Evolutionary conservation across 768 basidiomycete species (phyloP).

Genomic region (Tylopilus balloui): DNA sequence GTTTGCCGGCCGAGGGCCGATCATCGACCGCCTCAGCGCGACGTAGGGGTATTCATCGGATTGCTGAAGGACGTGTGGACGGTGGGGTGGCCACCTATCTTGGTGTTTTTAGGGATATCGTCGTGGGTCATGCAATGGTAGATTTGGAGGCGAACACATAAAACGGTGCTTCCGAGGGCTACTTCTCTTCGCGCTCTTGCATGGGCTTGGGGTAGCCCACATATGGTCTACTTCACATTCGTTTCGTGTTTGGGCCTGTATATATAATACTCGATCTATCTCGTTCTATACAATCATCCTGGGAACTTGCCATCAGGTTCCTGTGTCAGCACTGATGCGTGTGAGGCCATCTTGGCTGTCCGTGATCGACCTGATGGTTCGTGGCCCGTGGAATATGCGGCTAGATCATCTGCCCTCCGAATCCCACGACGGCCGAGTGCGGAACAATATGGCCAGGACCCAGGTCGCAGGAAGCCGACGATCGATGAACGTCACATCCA

Average conservation of each 20-base stretch:
- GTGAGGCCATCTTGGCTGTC: neutral
- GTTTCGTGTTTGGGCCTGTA: neutral
- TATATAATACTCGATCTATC: neutral
- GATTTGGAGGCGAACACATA: neutral
- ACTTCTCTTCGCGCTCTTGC: neutral
- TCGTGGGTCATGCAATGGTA: constrained; percentile 33
- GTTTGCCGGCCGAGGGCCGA: constrained; percentile 3
- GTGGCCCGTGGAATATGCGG: neutral
- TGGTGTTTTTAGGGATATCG: constrained; percentile 29
- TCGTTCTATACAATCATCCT: neutral
- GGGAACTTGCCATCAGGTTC: neutral
- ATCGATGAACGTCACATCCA: too few species aligned
- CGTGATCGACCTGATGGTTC: neutral
- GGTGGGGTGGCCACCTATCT: constrained; percentile 37
- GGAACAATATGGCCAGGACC: neutral
- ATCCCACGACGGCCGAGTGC: neutral
- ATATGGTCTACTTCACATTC: neutral
- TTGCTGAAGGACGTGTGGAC: constrained; percentile 28
- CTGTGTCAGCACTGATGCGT: constrained; percentile 1
- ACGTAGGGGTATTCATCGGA: constrained; percentile 29
- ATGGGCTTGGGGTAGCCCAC: neutral
- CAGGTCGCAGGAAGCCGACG: neutral
- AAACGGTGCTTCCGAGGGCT: neutral
- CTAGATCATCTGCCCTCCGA: neutral
- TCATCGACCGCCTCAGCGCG: constrained; percentile 10